A percentile compares a stretch with the other conserved stretches of the same genome.
phyloP scores from a whole-genome alignment of 1,284 basidiomycete genomes.

The Tylopilus sp. region DNA sequence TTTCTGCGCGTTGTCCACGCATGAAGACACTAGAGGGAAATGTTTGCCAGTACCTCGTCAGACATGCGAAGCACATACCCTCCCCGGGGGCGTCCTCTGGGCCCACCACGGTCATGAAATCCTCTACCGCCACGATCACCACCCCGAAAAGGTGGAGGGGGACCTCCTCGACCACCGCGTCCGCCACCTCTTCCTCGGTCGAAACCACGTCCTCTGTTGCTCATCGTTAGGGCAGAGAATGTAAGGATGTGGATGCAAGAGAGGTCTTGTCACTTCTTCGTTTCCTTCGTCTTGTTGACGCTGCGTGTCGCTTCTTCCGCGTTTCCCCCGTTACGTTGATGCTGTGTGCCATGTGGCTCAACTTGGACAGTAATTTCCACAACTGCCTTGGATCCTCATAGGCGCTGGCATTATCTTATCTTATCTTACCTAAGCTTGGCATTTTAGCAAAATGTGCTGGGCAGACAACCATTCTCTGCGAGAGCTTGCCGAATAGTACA shows the following conservation, averaged over 20 bases:
- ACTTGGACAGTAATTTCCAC: slow-evolving; percentile 12
- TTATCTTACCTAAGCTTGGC: slow-evolving; percentile 17
- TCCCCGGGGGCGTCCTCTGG: slow-evolving; percentile 43
- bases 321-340: slow-evolving; percentile 14
- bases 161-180: slow-evolving; percentile 26
- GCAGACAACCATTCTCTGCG: background rate
- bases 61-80: slow-evolving; percentile 43
- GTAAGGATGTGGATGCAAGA: background rate
- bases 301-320: background rate
- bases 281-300: too few species aligned
- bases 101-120: slow-evolving; percentile 34
- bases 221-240: slow-evolving; percentile 21
- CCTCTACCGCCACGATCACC: slow-evolving; percentile 33
- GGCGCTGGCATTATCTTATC: slow-evolving; percentile 25
- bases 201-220: slow-evolving; percentile 34
- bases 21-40: slow-evolving; percentile 51
- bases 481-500: background rate
- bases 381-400: background rate
- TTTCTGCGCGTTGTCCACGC: slow-evolving; percentile 43
- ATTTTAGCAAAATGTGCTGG: background rate
- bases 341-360: slow-evolving; percentile 24
- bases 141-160: slow-evolving; percentile 28
- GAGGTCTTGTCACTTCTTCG: background rate
- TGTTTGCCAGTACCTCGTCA: slow-evolving; percentile 5
- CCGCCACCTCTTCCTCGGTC: slow-evolving; percentile 34